Evolutionary conservation across 192 early-diverging fungal genomes (phyloP), one percentile per base, ranked within the genome.

Genomic region (Coemansia reversa): DNA sequence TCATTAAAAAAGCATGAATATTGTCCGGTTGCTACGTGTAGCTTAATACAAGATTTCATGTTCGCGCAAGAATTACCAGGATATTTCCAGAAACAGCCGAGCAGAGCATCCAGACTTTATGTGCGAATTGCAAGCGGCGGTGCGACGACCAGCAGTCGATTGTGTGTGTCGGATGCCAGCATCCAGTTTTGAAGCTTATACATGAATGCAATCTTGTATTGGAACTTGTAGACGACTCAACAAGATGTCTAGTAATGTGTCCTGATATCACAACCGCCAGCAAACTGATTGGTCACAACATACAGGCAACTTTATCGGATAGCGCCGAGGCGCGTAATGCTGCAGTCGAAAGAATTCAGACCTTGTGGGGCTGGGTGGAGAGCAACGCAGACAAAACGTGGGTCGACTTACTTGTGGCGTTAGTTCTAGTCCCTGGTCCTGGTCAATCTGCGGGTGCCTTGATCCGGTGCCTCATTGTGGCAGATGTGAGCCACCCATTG

Each of bases 191-290:
- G 14, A 1, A 20, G 22, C 27, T 33, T 14, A 22, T 29, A 23
- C 28, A 33, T 16, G 61, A 63, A 19, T 63, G 61, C 51, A 50
- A 63, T 23, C 30, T 68, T 19, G 39, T 51, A 11, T 28, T 60
- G 3, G 66, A 68, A 20, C 58, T 68, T 0, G 53, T 59, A 12
- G 66, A 68, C 52, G 28, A 35, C 39, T 68, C 66, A 14, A 52
- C 58, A n/a, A 61, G 32, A 6, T 68, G 66, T 18, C 39, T 68
- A 30, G 58, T 53, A 14, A 55, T 68, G 59, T 61, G 66, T 33
- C 51, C 55, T 5, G 33, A 62, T 23, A 16, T 45, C 16, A 33
- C 45, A 5, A 54, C 42, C 16, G 53, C 28, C 5, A 2, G 50
- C 28, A 45, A 62, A 22, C 47, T 60, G 22, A 52, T 56, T 3